These are phyloP conservation scores for Ichthyophonus hoferi DNA, from an alignment of 208 protist species.

Conservation along the genomic window DNA sequence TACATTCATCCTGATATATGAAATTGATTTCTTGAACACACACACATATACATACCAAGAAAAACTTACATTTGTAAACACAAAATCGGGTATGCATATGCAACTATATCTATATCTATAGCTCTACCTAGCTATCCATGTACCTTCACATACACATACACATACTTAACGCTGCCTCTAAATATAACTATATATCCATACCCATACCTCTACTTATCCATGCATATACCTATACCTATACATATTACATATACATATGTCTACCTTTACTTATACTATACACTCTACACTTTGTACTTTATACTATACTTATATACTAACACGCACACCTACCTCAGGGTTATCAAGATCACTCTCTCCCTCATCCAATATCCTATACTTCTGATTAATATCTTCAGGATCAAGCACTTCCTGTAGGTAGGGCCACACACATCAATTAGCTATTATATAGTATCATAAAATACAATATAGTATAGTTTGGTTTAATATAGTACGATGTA, in stretches of 20 bases:
- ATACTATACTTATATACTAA: neutral
- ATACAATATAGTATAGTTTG: too few species aligned
- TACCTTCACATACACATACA: neutral
- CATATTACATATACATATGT: neutral
- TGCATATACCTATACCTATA: neutral
- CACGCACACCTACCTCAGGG: neutral
- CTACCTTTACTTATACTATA: neutral
- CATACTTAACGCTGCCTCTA: neutral
- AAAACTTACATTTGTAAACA: neutral
- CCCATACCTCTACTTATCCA: neutral
- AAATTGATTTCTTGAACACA: neutral
- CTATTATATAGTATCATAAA: too few species aligned
- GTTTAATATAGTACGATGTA: too few species aligned
- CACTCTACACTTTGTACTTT: neutral
- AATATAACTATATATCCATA: neutral
- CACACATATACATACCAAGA: neutral
- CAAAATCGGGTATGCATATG: neutral
- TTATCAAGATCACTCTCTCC: neutral
- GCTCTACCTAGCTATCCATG: neutral
- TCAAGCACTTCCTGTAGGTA: neutral
- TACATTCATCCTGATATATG: neutral
- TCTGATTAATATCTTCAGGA: neutral
- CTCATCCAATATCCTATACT: neutral
- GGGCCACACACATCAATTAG: too few species aligned
- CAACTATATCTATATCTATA: neutral